phyloP scores from a whole-genome alignment of 768 basidiomycete species.

The Cyclocybe cylindracea region DNA sequence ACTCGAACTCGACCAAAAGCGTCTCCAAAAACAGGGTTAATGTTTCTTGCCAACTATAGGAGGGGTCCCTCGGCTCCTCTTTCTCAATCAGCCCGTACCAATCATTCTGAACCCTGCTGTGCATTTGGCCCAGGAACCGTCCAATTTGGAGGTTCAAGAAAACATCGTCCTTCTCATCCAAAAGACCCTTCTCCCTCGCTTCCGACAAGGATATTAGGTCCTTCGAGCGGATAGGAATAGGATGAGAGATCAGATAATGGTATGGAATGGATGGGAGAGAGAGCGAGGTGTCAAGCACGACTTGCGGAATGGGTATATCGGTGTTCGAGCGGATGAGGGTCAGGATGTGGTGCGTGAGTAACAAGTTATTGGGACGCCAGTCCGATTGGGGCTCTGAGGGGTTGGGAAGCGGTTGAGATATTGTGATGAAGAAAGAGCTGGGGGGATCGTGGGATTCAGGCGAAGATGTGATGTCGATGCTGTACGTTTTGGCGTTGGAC shows the following conservation, averaged over 20 bases:
- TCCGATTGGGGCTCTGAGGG: background rate
- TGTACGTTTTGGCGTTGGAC: constrained; percentile 18
- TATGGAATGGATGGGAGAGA: constrained; percentile 46
- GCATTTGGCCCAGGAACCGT: constrained; percentile 59
- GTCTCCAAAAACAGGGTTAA: constrained; percentile 63
- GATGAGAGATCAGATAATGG: constrained; percentile 52
- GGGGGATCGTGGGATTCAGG: background rate
- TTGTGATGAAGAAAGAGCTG: constrained; percentile 15
- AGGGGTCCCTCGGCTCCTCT: constrained; percentile 33
- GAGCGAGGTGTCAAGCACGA: constrained; percentile 50
- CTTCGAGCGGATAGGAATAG: constrained; percentile 35
- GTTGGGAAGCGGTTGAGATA: constrained; percentile 1
- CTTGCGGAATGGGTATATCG: constrained; percentile 48
- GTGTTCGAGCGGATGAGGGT: constrained; percentile 42
- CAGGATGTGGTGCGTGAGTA: constrained; percentile 39
- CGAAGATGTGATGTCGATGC: constrained; percentile 18
- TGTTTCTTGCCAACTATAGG: constrained; percentile 77
- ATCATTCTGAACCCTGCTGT: constrained; percentile 69
- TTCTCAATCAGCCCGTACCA: constrained; percentile 62
- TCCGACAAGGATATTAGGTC: constrained; percentile 37
- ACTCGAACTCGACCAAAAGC: constrained; percentile 47
- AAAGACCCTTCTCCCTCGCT: constrained; percentile 34
- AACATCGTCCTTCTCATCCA: constrained; percentile 38
- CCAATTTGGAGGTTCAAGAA: constrained; percentile 65
- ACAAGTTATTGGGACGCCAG: constrained; percentile 35